A percentile compares a stretch with the other conserved stretches of the same genome.
Conservation (phyloP, 306 rosid genomes). For the Vicia villosa region DNA sequence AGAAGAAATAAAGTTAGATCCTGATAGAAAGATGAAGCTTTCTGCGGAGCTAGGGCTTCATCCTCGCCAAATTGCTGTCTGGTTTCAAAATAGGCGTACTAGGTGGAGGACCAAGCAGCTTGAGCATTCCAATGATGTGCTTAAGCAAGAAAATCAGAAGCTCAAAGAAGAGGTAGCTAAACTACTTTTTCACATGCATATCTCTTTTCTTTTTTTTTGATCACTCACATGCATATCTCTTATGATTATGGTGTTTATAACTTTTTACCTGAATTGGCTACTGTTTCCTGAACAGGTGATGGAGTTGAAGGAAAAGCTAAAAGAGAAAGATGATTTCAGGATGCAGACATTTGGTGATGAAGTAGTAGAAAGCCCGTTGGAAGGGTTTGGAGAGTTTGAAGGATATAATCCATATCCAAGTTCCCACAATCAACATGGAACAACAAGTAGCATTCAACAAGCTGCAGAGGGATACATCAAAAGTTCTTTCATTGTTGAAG, state of each 20-base stretch:
- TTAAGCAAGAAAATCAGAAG: slow-evolving; percentile 71
- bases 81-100: slow-evolving; percentile 91
- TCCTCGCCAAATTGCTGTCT: too few relatives aligned
- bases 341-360: slow-evolving; percentile 59
- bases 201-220: too few relatives aligned
- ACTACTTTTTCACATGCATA: too few relatives aligned
- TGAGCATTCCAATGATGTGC: slow-evolving; percentile 62
- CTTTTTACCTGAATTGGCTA: not conserved
- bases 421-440: slow-evolving; percentile 43
- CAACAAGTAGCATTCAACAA: not conserved
- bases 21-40: slow-evolving; percentile 84
- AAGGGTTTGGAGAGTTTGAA: not conserved
- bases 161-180: slow-evolving; percentile 75
- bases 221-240: too few relatives aligned
- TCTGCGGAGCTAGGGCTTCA: slow-evolving; percentile 78
- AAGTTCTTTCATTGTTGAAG: slow-evolving; percentile 56
- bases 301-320: slow-evolving; percentile 60
- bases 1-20: slow-evolving; percentile 85
- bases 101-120: slow-evolving; percentile 92
- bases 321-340: slow-evolving; percentile 47
- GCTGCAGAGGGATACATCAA: slow-evolving; percentile 25
- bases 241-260: too few relatives aligned
- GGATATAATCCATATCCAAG: not conserved
- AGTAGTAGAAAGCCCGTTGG: slow-evolving; percentile 58
- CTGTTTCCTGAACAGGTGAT: slow-evolving; percentile 43